Base-by-base conservation (phyloP, 768 basidiomycete genomes). In the Pisolithus albus region DNA sequence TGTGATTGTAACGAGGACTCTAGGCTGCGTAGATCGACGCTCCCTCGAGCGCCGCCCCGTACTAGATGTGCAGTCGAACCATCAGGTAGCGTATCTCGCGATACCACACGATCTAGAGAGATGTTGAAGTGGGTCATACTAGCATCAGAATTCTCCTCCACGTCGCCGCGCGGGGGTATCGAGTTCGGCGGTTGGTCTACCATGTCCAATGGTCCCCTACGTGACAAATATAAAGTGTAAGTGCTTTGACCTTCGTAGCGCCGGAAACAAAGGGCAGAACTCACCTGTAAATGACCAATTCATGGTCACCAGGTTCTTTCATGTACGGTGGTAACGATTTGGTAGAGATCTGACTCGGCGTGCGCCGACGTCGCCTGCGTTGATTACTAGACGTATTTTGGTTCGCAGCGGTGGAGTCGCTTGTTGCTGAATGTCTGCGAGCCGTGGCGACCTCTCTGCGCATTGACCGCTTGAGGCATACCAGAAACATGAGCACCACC, bases 221-320 rank as follows among this genome's bases (percentile, higher is more conserved):
- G 21, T 16, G 23, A 52, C 32, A 32, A 43, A 47, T 47, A 23
- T 32, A 19, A 11, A 34, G 16, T 11, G 16, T 11, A 21, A 10
- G 4, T 16, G 15, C 9, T 46, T 46, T 8, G 8, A 9, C 3
- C 8, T 30, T 34, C 34, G 13, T 34, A 13, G 5, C 34, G 11
- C 11, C 18, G 36, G 11, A 11, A 3, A 24, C n/a, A n/a, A 10
- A 43, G n/a, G 11, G 30, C 21, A 30, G 10, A 47, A 18, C 72
- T 56, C 53, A 79, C 77, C 76, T 64, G 41, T 67, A 72, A 47
- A 92, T 80, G 5, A 92, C 89, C 26, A 92, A 73, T 63, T 92
- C 89, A 37, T 83, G 74, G 45, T 89, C 89, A 15, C 88, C 88
- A 0, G 89, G 87, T 54, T 92, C 88, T 67, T 89, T 89, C 71